Evolutionary conservation across 2,329 filamentous ascomycete species (phyloP).

Genomic region (Rutstroemia sp.): DNA sequence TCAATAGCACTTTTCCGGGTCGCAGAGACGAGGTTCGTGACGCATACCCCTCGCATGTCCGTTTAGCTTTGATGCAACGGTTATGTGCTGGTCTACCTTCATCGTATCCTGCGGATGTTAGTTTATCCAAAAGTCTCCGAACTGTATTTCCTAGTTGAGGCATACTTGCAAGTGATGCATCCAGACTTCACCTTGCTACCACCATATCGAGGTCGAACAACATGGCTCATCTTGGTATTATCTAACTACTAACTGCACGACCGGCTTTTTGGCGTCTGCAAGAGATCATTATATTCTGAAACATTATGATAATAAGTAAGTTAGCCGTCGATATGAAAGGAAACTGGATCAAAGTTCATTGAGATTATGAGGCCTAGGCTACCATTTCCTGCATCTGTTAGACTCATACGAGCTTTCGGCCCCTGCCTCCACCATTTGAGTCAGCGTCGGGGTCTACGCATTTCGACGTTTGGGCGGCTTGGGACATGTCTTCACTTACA

Average conservation of each 20-base stretch:
- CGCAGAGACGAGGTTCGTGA: no score
- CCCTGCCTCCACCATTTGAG: neutral
- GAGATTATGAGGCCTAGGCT: neutral
- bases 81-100: conserved; percentile 18
- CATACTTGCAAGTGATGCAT: conserved; percentile 12
- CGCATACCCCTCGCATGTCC: conserved; percentile 21
- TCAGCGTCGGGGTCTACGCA: neutral
- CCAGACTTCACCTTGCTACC: conserved; percentile 4
- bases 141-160: neutral
- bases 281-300: neutral
- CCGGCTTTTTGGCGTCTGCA: neutral
- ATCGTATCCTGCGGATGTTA: conserved; percentile 16
- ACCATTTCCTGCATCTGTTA: neutral
- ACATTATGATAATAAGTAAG: no score
- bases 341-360: neutral
- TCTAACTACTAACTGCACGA: no score
- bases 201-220: neutral
- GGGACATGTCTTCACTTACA: no score
- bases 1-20: neutral
- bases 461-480: no score
- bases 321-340: neutral
- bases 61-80: conserved; percentile 15
- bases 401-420: neutral
- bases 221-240: neutral
- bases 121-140: neutral